Evolutionary conservation across 805 yeast genomes (phyloP).

Genomic region (Lachancea meyersii): DNA sequence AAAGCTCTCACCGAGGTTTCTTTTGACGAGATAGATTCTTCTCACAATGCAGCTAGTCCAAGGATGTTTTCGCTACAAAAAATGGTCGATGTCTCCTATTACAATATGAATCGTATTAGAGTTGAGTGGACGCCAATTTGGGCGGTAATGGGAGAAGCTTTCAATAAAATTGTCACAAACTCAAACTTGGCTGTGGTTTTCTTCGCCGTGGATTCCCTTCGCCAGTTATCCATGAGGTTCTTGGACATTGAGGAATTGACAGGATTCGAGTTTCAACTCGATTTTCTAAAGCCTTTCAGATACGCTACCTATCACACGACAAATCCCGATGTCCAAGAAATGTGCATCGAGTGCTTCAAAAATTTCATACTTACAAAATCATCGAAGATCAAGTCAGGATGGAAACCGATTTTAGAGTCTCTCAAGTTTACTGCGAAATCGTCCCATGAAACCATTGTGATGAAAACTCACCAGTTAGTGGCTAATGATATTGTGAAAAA

Average conservation of each 20-base stretch:
- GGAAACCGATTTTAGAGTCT: constrained; percentile 83
- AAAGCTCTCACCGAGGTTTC: constrained; percentile 82
- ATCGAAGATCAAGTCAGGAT: constrained; percentile 76
- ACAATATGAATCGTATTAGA: constrained; percentile 93
- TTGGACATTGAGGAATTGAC: constrained; percentile 90
- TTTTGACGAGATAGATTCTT: constrained; percentile 82
- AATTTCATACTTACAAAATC: constrained; percentile 79
- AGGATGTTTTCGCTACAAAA: constrained; percentile 89
- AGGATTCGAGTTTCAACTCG: constrained; percentile 92
- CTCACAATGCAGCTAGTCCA: constrained; percentile 76
- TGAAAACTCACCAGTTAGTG: constrained; percentile 57
- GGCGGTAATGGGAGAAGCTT: constrained; percentile 87
- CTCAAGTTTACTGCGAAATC: constrained; percentile 64
- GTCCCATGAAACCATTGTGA: constrained; percentile 51
- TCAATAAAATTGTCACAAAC: constrained; percentile 79
- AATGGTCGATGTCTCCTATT: constrained; percentile 94
- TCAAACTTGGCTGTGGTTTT: constrained; percentile 68
- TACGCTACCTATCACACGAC: constrained; percentile 64
- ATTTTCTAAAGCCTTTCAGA: constrained; percentile 86
- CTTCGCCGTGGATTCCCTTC: constrained; percentile 88
- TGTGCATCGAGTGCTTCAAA: constrained; percentile 84
- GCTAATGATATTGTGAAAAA: constrained; percentile 51
- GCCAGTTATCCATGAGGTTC: constrained; percentile 89
- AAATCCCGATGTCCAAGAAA: constrained; percentile 67
- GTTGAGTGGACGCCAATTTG: constrained; percentile 95